These are phyloP conservation scores for Camillea tinctor DNA, from an alignment of 2,329 filamentous ascomycete species.

Conservation along the genomic window DNA sequence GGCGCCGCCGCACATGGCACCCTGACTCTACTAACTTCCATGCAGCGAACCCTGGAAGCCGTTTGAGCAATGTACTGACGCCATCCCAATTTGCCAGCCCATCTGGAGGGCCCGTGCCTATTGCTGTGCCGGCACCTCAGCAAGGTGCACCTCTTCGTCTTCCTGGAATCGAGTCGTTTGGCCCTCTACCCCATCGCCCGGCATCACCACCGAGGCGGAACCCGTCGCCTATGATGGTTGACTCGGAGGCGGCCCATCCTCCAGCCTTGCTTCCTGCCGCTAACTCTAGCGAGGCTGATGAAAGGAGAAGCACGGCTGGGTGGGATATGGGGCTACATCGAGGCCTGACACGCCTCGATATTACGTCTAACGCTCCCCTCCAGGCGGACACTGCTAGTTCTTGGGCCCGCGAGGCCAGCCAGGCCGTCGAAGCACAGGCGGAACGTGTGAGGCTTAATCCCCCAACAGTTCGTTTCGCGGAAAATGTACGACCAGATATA, in stretches of 20 bases:
- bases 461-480: slow-evolving; percentile 51
- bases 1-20: slow-evolving; percentile 87
- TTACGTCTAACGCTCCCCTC: slow-evolving; percentile 48
- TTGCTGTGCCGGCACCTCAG: slow-evolving; percentile 43
- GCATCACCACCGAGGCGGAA: slow-evolving; percentile 62
- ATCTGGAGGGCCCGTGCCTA: slow-evolving; percentile 51
- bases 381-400: slow-evolving; percentile 51
- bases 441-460: slow-evolving; percentile 48
- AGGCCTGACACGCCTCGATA: slow-evolving; percentile 65
- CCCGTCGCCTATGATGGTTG: slow-evolving; percentile 76
- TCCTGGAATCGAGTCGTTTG: slow-evolving; percentile 90
- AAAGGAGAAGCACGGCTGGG: slow-evolving; percentile 51
- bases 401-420: slow-evolving; percentile 58
- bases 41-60: slow-evolving; percentile 63
- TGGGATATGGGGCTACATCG: slow-evolving; percentile 68
- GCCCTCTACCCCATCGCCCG: slow-evolving; percentile 66
- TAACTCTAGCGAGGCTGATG: slow-evolving; percentile 39
- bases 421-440: slow-evolving; percentile 53
- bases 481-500: slow-evolving; percentile 18
- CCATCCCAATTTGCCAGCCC: slow-evolving; percentile 57
- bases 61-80: slow-evolving; percentile 72
- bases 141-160: slow-evolving; percentile 65
- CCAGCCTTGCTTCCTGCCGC: slow-evolving; percentile 32
- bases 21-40: slow-evolving; percentile 68
- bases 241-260: slow-evolving; percentile 47